Conservation (phyloP, 306 rosid genomes). For the Quercus robur region DNA sequence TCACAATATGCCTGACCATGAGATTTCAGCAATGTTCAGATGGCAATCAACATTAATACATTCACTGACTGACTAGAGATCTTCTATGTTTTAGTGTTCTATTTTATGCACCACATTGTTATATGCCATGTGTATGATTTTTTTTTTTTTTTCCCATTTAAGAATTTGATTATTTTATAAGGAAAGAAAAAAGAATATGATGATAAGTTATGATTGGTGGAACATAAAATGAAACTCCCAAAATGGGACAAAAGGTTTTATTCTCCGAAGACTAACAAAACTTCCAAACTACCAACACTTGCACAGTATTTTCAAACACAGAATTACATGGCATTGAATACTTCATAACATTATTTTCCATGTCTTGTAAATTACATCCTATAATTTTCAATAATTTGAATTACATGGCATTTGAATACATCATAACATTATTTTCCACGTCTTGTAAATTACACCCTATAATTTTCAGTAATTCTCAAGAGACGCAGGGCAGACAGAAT, state of each 20-base stretch:
- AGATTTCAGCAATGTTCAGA: not conserved
- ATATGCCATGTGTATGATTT: no score
- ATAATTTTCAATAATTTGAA: not conserved
- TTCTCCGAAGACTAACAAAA: not conserved
- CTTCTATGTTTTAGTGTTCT: no score
- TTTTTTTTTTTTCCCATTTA: no score
- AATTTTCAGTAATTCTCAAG: not conserved
- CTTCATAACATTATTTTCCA: not conserved
- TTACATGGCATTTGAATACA: not conserved
- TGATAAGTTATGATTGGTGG: no score
- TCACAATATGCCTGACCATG: not conserved
- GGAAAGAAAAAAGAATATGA: no score
- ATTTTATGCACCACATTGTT: no score
- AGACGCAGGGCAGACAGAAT: not conserved
- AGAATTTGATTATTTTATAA: no score
- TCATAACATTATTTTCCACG: not conserved
- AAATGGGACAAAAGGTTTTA: no score
- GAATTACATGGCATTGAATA: not conserved
- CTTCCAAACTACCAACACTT: not conserved
- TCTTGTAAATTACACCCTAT: not conserved
- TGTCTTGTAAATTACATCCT: not conserved
- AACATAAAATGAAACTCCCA: no score
- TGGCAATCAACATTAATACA: not conserved
- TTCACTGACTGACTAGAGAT: not conserved
- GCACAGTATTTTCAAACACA: not conserved